A percentile compares a stretch with the other conserved stretches of the same genome.
Evolutionary conservation across 768 basidiomycete species (phyloP).

Genomic region (Termitomyces sp.): DNA sequence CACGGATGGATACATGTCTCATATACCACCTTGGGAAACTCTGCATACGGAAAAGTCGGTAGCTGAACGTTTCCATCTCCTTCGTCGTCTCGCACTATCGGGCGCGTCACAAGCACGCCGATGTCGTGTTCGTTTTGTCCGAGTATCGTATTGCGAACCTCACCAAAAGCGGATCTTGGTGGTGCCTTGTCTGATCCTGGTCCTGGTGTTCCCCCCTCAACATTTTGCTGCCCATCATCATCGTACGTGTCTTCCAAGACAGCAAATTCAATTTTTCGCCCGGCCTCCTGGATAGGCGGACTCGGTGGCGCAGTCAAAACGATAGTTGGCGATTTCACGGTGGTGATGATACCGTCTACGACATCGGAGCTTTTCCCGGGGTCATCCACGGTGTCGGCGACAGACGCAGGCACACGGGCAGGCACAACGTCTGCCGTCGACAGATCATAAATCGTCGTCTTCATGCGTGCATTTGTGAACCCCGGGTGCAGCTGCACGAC

Average conservation of each 20-base stretch:
- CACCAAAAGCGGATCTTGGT: background rate
- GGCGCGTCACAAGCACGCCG: background rate
- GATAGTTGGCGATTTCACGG: slow-evolving; percentile 9
- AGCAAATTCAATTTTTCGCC: background rate
- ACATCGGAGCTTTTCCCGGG: background rate
- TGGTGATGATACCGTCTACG: background rate
- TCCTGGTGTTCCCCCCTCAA: background rate
- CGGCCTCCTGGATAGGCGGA: background rate
- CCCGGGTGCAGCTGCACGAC: background rate
- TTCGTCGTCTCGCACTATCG: background rate
- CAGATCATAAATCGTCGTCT: slow-evolving; percentile 16
- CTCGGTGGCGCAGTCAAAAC: slow-evolving; percentile 12
- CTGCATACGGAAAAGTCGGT: background rate
- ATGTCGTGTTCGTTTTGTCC: background rate
- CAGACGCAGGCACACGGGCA: background rate
- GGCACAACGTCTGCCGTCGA: slow-evolving; percentile 8
- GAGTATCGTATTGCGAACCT: background rate
- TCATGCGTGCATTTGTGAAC: slow-evolving; percentile 3
- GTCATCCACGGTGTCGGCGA: background rate
- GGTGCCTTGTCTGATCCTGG: background rate
- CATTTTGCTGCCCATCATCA: background rate
- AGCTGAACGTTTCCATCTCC: background rate
- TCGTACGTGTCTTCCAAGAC: background rate
- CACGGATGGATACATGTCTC: background rate
- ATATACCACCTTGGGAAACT: slow-evolving; percentile 4